These are phyloP conservation scores for Hymenotorrendiella dingleyae DNA, from an alignment of 2,329 filamentous ascomycete species.

Conservation along the genomic window DNA sequence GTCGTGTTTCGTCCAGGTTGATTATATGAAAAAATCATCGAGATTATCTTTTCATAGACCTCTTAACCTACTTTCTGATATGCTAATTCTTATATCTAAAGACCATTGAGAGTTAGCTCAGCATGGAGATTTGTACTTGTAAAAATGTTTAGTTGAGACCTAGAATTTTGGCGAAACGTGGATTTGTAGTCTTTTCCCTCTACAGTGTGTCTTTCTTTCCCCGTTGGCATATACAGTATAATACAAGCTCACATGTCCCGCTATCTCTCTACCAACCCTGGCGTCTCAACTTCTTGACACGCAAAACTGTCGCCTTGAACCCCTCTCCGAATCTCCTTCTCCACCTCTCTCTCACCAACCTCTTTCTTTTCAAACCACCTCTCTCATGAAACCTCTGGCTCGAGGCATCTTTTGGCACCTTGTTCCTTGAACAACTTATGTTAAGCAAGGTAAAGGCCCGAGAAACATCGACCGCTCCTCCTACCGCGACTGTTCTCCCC, in stretches of 20 bases:
- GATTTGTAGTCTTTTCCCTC: too few relatives aligned
- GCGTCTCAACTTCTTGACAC: slow-evolving; percentile 64
- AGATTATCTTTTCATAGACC: too few relatives aligned
- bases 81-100: too few relatives aligned
- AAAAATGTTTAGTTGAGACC: too few relatives aligned
- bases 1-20: too few relatives aligned
- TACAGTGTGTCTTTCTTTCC: too few relatives aligned
- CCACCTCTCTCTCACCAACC: slow-evolving; percentile 65
- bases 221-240: too few relatives aligned
- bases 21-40: too few relatives aligned
- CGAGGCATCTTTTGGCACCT: slow-evolving; percentile 47
- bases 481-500: slow-evolving; percentile 21
- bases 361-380: slow-evolving; percentile 70
- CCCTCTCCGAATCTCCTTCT: slow-evolving; percentile 60
- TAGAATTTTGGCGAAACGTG: too few relatives aligned
- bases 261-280: slow-evolving; percentile 64
- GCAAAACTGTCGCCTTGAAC: slow-evolving; percentile 57
- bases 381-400: slow-evolving; percentile 69
- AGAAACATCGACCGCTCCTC: slow-evolving; percentile 20
- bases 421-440: slow-evolving; percentile 45
- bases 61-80: too few relatives aligned
- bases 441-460: slow-evolving; percentile 33
- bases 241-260: slow-evolving; percentile 4
- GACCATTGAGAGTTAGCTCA: too few relatives aligned
- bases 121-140: too few relatives aligned